Percentiles rank a stretch among this genome's conserved stretches.
phyloP scores from a whole-genome alignment of 345 rosid genomes.

The Populus davidiana region DNA sequence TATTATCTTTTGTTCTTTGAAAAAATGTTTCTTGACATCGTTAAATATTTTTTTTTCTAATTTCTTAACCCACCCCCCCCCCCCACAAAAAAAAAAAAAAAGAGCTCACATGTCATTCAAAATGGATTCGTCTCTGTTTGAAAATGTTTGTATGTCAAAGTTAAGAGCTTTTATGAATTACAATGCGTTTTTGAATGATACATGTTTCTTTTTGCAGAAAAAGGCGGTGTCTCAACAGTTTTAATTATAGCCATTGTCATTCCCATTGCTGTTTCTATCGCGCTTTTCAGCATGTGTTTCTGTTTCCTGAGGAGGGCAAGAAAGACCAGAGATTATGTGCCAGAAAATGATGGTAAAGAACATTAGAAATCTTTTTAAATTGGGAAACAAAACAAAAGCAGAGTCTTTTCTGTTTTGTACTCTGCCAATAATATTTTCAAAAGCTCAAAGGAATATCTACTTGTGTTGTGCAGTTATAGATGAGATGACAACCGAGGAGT shows the following conservation, averaged over 20 bases:
- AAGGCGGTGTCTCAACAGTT: conserved; percentile 19
- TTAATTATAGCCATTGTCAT: conserved; percentile 31
- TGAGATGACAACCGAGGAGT: conserved; percentile 35
- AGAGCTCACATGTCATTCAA: not conserved
- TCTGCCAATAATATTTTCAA: too few relatives aligned
- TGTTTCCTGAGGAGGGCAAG: conserved; percentile 31
- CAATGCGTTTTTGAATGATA: too few relatives aligned
- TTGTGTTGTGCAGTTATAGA: conserved; percentile 28
- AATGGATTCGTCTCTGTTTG: not conserved
- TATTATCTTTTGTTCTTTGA: not conserved
- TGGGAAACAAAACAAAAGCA: not conserved
- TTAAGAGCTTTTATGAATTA: not conserved
- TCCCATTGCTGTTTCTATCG: conserved; percentile 19
- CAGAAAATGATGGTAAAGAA: conserved; percentile 36
- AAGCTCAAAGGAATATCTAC: not conserved
- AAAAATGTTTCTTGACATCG: too few relatives aligned
- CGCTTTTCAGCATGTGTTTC: conserved; percentile 28
- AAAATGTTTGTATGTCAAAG: not conserved
- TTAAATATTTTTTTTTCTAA: too few relatives aligned
- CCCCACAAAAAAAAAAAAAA: too few relatives aligned
- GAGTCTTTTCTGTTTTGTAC: not conserved
- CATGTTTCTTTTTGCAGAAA: conserved; percentile 20
- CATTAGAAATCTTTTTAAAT: too few relatives aligned
- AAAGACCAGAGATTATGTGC: conserved; percentile 21
- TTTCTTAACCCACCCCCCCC: too few relatives aligned